Conservation (phyloP, 148 eudicot genomes). For the Arctostaphylos glauca region DNA sequence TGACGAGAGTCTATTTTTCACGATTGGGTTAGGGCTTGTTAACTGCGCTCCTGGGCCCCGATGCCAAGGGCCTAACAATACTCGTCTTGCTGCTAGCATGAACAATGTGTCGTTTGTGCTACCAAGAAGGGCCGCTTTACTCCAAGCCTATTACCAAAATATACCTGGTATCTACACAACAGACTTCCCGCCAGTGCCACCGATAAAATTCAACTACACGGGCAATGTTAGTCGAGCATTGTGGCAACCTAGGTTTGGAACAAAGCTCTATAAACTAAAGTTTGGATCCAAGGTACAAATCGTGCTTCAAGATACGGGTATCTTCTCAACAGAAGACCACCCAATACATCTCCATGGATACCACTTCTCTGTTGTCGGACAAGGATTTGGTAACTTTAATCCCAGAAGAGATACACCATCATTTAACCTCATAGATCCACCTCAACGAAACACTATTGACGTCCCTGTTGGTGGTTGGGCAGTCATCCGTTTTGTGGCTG, state of each 20-base stretch:
- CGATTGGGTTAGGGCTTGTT: slow-evolving; percentile 56
- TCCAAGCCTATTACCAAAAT: slow-evolving; percentile 60
- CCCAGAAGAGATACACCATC: slow-evolving; percentile 32
- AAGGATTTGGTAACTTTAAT: slow-evolving; percentile 48
- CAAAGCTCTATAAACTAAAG: slow-evolving; percentile 57
- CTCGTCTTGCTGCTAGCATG: slow-evolving; percentile 70
- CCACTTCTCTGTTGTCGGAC: slow-evolving; percentile 42
- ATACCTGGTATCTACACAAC: slow-evolving; percentile 65
- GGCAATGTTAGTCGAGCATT: slow-evolving; percentile 59
- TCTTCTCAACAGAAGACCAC: slow-evolving; percentile 41
- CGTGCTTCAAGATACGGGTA: slow-evolving; percentile 41
- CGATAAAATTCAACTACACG: slow-evolving; percentile 63
- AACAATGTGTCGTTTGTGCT: slow-evolving; percentile 61
- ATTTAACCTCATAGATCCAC: slow-evolving; percentile 22
- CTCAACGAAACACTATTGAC: slow-evolving; percentile 2
- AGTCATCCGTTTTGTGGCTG: slow-evolving; percentile 15
- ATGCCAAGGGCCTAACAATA: slow-evolving; percentile 68
- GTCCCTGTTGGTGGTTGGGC: slow-evolving; percentile 21
- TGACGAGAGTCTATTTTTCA: slow-evolving; percentile 58
- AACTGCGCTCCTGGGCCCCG: slow-evolving; percentile 56
- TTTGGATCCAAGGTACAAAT: slow-evolving; percentile 38
- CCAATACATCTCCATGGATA: slow-evolving; percentile 55
- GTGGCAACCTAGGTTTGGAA: slow-evolving; percentile 58
- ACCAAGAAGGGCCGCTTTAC: slow-evolving; percentile 48
- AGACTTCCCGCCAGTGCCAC: slow-evolving; percentile 71